These are phyloP conservation scores for Nitzschia palea DNA, from an alignment of 108 stramenopile species.

Conservation along the genomic window DNA sequence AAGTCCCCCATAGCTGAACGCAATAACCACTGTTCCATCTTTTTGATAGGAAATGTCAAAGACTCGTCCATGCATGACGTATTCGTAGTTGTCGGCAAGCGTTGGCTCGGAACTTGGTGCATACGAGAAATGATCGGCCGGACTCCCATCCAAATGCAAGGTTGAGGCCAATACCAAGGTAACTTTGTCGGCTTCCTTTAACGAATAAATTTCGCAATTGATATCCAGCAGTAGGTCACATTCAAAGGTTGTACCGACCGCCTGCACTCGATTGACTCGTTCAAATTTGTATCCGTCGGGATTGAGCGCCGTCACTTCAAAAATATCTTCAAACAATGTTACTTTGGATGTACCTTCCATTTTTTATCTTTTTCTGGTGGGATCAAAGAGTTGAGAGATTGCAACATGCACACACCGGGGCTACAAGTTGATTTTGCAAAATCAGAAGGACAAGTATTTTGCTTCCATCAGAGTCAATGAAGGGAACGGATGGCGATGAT, in stretches of 20 bases:
- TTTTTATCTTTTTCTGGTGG: too few relatives aligned
- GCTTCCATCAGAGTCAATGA: too few relatives aligned
- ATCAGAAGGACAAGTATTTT: too few relatives aligned
- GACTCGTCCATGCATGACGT: constrained; percentile 97
- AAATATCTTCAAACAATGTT: constrained; percentile 97
- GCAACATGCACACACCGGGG: too few relatives aligned
- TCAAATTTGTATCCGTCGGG: constrained; percentile 93
- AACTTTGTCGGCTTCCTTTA: constrained; percentile 85
- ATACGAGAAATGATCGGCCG: constrained; percentile 93
- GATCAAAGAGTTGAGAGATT: too few relatives aligned
- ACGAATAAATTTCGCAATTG: constrained; percentile 90
- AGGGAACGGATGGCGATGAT: too few relatives aligned
- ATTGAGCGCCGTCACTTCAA: constrained; percentile 92
- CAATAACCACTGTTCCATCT: constrained; percentile 80
- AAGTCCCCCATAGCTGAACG: constrained; percentile 92
- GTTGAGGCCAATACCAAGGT: constrained; percentile 93
- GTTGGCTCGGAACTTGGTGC: constrained; percentile 67
- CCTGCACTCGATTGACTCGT: constrained; percentile 88
- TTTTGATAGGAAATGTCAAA: constrained; percentile 89
- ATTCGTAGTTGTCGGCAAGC: constrained; percentile 95
- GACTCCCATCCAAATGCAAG: constrained; percentile 89
- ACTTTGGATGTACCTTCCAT: constrained; percentile 75
- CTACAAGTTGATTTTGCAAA: too few relatives aligned
- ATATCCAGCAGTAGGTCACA: constrained; percentile 94
- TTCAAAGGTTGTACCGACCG: constrained; percentile 92